Percentiles rank a stretch among this genome's conserved stretches.
Conservation (phyloP, 2,329 filamentous ascomycete species). For the Ophiostoma triangulosporum region DNA sequence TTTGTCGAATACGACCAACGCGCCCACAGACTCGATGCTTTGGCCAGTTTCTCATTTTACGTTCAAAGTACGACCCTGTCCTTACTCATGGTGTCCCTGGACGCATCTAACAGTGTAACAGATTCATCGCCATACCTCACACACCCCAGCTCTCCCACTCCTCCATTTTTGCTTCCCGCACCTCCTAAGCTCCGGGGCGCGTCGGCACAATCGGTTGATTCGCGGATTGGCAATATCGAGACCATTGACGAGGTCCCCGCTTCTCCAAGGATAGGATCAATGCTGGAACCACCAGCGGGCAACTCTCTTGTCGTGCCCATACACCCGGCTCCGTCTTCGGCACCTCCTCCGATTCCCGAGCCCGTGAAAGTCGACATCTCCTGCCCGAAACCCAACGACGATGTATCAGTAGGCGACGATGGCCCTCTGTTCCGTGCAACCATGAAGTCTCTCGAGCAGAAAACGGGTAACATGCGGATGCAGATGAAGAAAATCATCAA, state of each 20-base stretch:
- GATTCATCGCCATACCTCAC: slow-evolving; percentile 32
- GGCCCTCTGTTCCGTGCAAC: slow-evolving; percentile 92
- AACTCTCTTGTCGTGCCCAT: slow-evolving; percentile 14
- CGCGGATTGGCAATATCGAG: slow-evolving; percentile 66
- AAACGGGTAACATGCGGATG: slow-evolving; percentile 83
- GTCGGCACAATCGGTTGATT: slow-evolving; percentile 79
- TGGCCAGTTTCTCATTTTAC: slow-evolving; percentile 92
- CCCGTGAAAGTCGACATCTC: slow-evolving; percentile 75
- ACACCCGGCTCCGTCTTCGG: slow-evolving; percentile 7
- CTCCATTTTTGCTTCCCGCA: slow-evolving; percentile 57
- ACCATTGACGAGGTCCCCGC: slow-evolving; percentile 42
- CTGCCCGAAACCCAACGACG: slow-evolving; percentile 72
- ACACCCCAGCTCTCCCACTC: slow-evolving; percentile 47
- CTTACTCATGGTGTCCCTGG: not conserved
- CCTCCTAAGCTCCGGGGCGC: slow-evolving; percentile 68
- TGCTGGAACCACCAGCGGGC: slow-evolving; percentile 9
- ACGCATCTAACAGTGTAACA: slow-evolving; percentile 16
- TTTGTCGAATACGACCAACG: slow-evolving; percentile 96
- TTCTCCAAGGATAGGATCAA: slow-evolving; percentile 30
- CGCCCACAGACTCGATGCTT: slow-evolving; percentile 73
- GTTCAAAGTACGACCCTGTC: slow-evolving; percentile 51
- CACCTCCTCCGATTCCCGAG: slow-evolving; percentile 23
- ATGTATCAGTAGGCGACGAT: slow-evolving; percentile 75
- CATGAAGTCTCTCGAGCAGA: slow-evolving; percentile 91
- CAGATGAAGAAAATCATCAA: slow-evolving; percentile 96